Percentiles rank a stretch among this genome's conserved stretches.
These are phyloP conservation scores for Sparassis latifolia DNA, from an alignment of 1,284 basidiomycete genomes.

Conservation along the genomic window DNA sequence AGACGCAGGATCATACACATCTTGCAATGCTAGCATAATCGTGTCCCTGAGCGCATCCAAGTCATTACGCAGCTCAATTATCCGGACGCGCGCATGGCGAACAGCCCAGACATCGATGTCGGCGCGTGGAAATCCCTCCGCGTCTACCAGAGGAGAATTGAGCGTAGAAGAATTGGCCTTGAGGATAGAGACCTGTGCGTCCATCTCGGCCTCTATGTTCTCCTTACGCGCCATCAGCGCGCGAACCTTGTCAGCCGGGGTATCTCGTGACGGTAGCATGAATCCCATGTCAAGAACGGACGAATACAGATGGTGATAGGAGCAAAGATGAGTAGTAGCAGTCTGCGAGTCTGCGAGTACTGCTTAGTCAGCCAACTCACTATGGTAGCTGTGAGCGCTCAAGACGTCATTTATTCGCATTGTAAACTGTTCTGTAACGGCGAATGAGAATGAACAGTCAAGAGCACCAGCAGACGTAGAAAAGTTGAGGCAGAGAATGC, in stretches of 20 bases:
- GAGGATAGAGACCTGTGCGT: conserved; percentile 54
- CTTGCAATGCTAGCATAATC: conserved; percentile 62
- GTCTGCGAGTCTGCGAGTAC: too few species aligned
- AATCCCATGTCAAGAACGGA: too few species aligned
- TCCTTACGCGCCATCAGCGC: conserved; percentile 57
- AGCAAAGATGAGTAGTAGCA: too few species aligned
- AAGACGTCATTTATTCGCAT: too few species aligned
- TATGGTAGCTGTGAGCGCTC: too few species aligned
- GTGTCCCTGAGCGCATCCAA: conserved; percentile 56
- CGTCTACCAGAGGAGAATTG: conserved; percentile 70
- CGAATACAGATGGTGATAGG: too few species aligned
- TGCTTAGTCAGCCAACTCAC: too few species aligned
- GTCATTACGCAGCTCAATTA: conserved; percentile 78
- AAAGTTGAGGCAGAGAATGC: too few species aligned
- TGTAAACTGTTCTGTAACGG: too few species aligned
- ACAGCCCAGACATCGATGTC: conserved; percentile 83
- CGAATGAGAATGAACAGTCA: too few species aligned
- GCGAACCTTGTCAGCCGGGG: conserved; percentile 47
- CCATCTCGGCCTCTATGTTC: conserved; percentile 58
- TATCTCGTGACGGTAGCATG: conserved; percentile 23
- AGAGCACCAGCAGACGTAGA: too few species aligned
- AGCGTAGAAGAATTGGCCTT: conserved; percentile 52
- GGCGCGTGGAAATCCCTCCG: conserved; percentile 79
- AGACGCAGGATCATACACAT: conserved; percentile 50
- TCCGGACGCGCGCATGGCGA: conserved; percentile 63